phyloP scores from a whole-genome alignment of 768 basidiomycete species.

The Mycena rebaudengoi region DNA sequence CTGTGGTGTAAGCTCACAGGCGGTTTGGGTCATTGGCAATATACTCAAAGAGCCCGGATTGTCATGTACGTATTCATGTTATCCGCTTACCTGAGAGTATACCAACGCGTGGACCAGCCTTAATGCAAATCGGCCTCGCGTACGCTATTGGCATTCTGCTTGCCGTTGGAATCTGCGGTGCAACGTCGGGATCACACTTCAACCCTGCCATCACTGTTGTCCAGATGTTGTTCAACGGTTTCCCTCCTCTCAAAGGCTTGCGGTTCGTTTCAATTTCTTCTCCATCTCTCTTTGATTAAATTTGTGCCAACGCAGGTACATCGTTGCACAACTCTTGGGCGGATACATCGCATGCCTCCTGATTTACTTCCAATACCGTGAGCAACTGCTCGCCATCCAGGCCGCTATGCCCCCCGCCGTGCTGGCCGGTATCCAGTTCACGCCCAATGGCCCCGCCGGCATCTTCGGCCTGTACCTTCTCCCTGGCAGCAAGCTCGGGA shows the following conservation, averaged over 20 bases:
- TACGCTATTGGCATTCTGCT: constrained; percentile 70
- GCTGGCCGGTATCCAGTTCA: constrained; percentile 40
- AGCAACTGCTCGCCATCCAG: constrained; percentile 49
- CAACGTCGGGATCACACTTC: constrained; percentile 72
- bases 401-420: constrained; percentile 33
- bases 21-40: constrained; percentile 57
- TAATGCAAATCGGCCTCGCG: constrained; percentile 64
- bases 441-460: constrained; percentile 56
- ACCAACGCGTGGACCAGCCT: constrained; percentile 41
- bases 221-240: constrained; percentile 59
- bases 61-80: constrained; percentile 53
- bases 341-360: constrained; percentile 68
- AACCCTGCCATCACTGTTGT: constrained; percentile 70
- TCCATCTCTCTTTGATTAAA: not conserved
- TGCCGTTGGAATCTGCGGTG: constrained; percentile 59
- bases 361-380: constrained; percentile 70
- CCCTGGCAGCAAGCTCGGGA: constrained; percentile 53
- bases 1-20: constrained; percentile 63
- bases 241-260: constrained; percentile 59
- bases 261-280: constrained; percentile 44
- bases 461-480: constrained; percentile 60
- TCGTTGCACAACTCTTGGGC: constrained; percentile 71
- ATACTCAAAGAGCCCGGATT: constrained; percentile 49
- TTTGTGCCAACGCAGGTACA: constrained; percentile 54
- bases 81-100: constrained; percentile 1